Evolutionary conservation across 2,329 filamentous ascomycete genomes (phyloP), one percentile per base, ranked within the genome.

Genomic region (Akanthomyces uredinophilus): DNA sequence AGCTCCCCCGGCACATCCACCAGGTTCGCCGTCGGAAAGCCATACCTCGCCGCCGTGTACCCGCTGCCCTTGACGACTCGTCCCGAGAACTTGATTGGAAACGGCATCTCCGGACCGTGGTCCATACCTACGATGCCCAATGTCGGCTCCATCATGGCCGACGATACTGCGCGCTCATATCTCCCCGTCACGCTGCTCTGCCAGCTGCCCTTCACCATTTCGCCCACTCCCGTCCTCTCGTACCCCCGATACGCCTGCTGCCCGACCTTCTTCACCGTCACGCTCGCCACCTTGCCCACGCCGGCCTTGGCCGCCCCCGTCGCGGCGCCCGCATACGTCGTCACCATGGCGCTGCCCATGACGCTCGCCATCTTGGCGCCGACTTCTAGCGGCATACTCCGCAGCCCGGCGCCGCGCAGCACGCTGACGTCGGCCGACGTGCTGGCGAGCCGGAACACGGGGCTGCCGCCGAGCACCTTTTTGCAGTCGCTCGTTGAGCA

Each of bases 381-480:
- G 7, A 88, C 70, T 68, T 91, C 88, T 18, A 91, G 69, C 1
- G 88, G 88, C 71, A 90, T 76, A 1, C 85, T 89, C 3, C 75
- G 77, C 6, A 90, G 69, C 65, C 87, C 87, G 0, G 88, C 87
- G 0, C 88, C 88, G 8, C 86, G 82, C 1, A 90, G 70, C 0
- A 86, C 81, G 67, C 84, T 85, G 0, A 82, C 77, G 64, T 86
- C 85, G 0, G 80, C 78, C 0, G 86, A 87, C 0, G 85, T 84
- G 64, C 87, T 90, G 2, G 88, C 81, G n/a, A 91, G 77, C 18
- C 88, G 81, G 66, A 91, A 90, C 0, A 88, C 81, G 0, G 88
- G 87, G 64, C 86, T 89, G 0, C 82, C 80, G 64, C 87, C 89
- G 0, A 90, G 78, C 0, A 83, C 77, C 66, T 83, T 87, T 66